These are phyloP conservation scores for Salvia hispanica DNA, from an alignment of 257 asterid genomes.

Conservation along the genomic window DNA sequence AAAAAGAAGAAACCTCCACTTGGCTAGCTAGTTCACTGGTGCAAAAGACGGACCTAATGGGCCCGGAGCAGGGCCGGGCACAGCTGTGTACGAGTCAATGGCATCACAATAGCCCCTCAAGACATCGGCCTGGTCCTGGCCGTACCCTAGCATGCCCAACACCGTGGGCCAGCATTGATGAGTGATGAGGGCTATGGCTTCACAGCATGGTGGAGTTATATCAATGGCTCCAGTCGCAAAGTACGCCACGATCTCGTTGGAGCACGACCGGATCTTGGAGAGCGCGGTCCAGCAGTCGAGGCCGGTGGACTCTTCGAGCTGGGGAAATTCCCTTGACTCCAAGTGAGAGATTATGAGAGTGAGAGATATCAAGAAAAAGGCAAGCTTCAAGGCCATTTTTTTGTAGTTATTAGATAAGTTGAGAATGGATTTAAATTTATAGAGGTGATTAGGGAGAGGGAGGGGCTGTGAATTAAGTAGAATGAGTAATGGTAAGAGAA, in stretches of 20 bases:
- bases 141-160: slow-evolving; percentile 44
- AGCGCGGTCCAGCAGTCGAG: slow-evolving; percentile 46
- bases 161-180: slow-evolving; percentile 53
- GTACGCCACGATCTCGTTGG: slow-evolving; percentile 44
- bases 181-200: slow-evolving; percentile 44
- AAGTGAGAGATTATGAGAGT: background rate
- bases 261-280: slow-evolving; percentile 46
- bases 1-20: background rate
- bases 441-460: slow-evolving; percentile 4
- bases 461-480: too few species aligned
- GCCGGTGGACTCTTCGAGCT: background rate
- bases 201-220: slow-evolving; percentile 42
- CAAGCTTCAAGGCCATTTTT: slow-evolving; percentile 21
- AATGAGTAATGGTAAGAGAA: too few species aligned
- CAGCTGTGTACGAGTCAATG: background rate
- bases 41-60: slow-evolving; percentile 25
- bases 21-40: background rate
- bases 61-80: slow-evolving; percentile 28
- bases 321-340: background rate
- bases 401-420: background rate
- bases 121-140: slow-evolving; percentile 35
- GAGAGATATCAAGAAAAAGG: slow-evolving; percentile 25
- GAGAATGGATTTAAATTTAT: slow-evolving; percentile 6
- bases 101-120: slow-evolving; percentile 57
- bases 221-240: slow-evolving; percentile 34